Conservation (phyloP, 2,329 filamentous ascomycete species). For the Claviceps fusiformis region DNA sequence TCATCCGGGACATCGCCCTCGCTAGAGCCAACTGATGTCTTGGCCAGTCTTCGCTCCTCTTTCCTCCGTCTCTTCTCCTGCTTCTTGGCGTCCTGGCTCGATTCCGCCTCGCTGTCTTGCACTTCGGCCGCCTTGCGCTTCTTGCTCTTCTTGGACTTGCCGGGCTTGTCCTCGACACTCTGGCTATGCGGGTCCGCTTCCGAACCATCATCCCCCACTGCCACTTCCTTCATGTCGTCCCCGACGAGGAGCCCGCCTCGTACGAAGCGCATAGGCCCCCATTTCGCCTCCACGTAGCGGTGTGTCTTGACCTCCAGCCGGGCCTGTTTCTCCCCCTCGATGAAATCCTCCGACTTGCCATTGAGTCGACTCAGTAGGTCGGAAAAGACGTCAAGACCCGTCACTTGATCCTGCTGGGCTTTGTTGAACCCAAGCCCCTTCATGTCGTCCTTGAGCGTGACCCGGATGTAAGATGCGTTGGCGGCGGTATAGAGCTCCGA, state of each 20-base stretch:
- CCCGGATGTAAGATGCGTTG: slow-evolving; percentile 73
- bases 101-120: slow-evolving; percentile 11
- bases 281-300: slow-evolving; percentile 61
- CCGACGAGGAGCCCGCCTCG: slow-evolving; percentile 60
- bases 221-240: slow-evolving; percentile 35
- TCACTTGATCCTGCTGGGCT: slow-evolving; percentile 62
- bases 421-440: slow-evolving; percentile 75
- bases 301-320: slow-evolving; percentile 58
- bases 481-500: slow-evolving; percentile 64
- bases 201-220: slow-evolving; percentile 6
- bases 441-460: slow-evolving; percentile 78
- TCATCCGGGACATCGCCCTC: slow-evolving; percentile 10
- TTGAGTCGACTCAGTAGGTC: slow-evolving; percentile 80
- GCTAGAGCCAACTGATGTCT: slow-evolving; percentile 11
- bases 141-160: slow-evolving; percentile 29
- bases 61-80: slow-evolving; percentile 23
- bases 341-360: slow-evolving; percentile 62
- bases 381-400: slow-evolving; percentile 76
- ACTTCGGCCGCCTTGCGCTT: slow-evolving; percentile 34
- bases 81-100: slow-evolving; percentile 12
- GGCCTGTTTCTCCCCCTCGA: slow-evolving; percentile 56
- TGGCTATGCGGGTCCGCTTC: slow-evolving; percentile 6
- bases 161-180: slow-evolving; percentile 11
- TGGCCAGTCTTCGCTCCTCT: slow-evolving; percentile 21
- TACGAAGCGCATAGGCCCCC: slow-evolving; percentile 75